These are phyloP conservation scores for Plectranthus barbatus DNA, from an alignment of 257 asterid genomes.

Conservation along the genomic window DNA sequence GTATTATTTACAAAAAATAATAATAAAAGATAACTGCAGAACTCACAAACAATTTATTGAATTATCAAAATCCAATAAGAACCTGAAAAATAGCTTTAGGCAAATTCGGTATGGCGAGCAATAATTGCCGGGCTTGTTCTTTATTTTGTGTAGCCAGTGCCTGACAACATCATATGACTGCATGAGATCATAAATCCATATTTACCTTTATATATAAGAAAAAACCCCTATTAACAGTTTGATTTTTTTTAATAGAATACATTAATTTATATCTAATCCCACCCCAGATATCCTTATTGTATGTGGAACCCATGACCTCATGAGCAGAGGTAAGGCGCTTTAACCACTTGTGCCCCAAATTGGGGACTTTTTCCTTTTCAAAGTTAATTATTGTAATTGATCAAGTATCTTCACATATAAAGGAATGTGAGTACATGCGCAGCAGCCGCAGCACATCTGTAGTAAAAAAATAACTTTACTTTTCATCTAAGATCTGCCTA, in stretches of 20 bases:
- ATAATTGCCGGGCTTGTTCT: constrained; percentile 67
- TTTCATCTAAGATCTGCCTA: neutral
- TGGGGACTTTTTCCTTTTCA: neutral
- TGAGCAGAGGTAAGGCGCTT: no score
- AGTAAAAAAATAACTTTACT: neutral
- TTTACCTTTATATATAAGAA: neutral
- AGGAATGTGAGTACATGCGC: neutral
- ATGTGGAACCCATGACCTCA: no score
- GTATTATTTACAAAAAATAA: neutral
- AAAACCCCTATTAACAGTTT: no score
- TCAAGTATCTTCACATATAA: neutral
- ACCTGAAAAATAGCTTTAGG: constrained; percentile 92
- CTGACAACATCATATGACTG: constrained; percentile 33
- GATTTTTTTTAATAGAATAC: no score
- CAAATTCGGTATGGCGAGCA: constrained; percentile 62
- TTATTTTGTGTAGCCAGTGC: constrained; percentile 72
- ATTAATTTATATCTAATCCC: no score
- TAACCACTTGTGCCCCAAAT: no score
- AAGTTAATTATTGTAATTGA: neutral
- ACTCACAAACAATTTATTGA: neutral
- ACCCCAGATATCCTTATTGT: no score
- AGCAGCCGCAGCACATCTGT: neutral
- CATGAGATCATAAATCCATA: constrained; percentile 11
- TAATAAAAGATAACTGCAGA: constrained; percentile 1
- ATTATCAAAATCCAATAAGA: constrained; percentile 4